phyloP scores from a whole-genome alignment of 2,329 filamentous ascomycete species.

The Fusarium caatingaense region DNA sequence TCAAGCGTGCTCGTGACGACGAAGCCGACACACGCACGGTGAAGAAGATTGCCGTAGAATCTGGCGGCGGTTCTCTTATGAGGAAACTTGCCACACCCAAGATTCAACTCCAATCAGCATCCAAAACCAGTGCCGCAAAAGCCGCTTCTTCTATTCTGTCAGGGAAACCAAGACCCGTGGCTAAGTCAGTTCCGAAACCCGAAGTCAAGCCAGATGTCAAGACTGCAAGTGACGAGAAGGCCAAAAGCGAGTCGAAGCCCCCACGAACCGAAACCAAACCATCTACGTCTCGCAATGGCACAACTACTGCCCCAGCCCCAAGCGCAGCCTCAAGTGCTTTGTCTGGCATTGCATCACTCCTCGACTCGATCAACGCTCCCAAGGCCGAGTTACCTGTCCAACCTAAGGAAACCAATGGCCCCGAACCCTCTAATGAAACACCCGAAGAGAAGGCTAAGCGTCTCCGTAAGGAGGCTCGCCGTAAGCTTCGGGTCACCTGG shows the following conservation, averaged over 20 bases:
- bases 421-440: constrained; percentile 69
- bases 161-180: constrained; percentile 59
- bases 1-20: constrained; percentile 56
- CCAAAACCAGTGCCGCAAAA: constrained; percentile 49
- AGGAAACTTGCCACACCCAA: constrained; percentile 56
- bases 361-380: constrained; percentile 62
- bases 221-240: constrained; percentile 48
- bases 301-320: constrained; percentile 36
- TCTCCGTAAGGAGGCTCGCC: constrained; percentile 76
- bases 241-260: constrained; percentile 47
- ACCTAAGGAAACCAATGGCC: constrained; percentile 62
- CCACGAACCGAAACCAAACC: constrained; percentile 48
- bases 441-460: constrained; percentile 74
- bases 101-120: constrained; percentile 46
- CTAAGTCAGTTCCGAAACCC: constrained; percentile 57
- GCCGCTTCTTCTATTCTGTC: constrained; percentile 56
- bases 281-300: constrained; percentile 46
- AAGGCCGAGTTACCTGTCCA: constrained; percentile 58
- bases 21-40: constrained; percentile 54
- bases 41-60: constrained; percentile 58
- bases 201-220: constrained; percentile 47
- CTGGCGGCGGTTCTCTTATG: constrained; percentile 52
- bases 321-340: constrained; percentile 49
- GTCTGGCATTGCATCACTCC: constrained; percentile 65
- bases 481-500: constrained; percentile 77